Evolutionary conservation across 1,139 yeast genomes (phyloP).

Genomic region (Saccharomyces hybrid): DNA sequence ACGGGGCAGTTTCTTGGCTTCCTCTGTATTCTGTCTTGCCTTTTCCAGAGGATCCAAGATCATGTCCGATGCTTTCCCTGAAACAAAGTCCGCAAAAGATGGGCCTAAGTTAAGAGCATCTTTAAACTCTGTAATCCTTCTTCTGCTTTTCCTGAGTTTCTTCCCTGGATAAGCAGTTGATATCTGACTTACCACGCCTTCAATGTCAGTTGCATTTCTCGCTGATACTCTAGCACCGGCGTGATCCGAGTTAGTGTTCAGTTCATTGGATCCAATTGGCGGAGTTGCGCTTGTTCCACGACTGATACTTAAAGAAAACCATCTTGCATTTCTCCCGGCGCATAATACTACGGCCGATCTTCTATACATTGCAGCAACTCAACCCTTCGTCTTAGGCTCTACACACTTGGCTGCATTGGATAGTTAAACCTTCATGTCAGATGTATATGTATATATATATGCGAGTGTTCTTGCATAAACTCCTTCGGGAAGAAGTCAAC

Average conservation of each 20-base stretch:
- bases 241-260: neutral
- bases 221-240: neutral
- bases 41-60: constrained; percentile 63
- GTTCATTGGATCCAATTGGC: neutral
- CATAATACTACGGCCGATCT: neutral
- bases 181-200: too few relatives aligned
- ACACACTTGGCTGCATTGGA: neutral
- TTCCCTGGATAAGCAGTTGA: too few relatives aligned
- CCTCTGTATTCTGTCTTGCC: constrained; percentile 42
- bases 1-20: constrained; percentile 50
- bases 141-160: constrained; percentile 24
- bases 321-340: neutral
- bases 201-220: neutral
- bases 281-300: neutral
- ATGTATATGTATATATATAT: neutral
- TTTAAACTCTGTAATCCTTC: constrained; percentile 56
- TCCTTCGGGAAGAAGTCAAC: neutral
- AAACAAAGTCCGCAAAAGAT: constrained; percentile 82
- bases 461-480: neutral
- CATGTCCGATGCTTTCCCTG: constrained; percentile 67
- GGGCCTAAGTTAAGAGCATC: constrained; percentile 81
- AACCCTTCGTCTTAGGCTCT: neutral
- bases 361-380: neutral
- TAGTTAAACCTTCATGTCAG: neutral
- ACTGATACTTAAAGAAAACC: neutral